Conservation (phyloP, 176 grass and related monocot genomes). For the Eleusine coracana region DNA sequence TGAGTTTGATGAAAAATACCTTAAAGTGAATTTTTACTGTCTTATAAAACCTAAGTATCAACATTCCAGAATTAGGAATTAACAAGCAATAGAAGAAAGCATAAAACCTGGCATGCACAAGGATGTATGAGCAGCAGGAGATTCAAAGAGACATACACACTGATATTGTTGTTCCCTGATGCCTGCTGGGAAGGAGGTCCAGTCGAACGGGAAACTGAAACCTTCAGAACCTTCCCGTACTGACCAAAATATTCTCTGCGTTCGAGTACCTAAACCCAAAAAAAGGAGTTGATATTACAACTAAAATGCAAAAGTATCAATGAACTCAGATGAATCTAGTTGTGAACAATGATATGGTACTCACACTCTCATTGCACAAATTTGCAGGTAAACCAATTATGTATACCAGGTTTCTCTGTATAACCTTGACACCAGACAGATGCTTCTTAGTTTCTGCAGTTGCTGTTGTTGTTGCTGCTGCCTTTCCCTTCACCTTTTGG, state of each 20-base stretch:
- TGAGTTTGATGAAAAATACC: constrained; percentile 26
- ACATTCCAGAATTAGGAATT: not conserved
- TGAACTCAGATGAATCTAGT: not conserved
- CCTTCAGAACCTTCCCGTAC: constrained; percentile 95
- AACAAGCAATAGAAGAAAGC: constrained; percentile 3
- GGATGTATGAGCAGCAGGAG: not conserved
- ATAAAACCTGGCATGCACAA: not conserved
- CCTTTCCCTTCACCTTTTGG: constrained; percentile 76
- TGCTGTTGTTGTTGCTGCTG: not conserved
- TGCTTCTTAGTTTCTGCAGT: constrained; percentile 84
- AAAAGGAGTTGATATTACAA: constrained; percentile 18
- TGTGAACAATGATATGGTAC: constrained; percentile 17
- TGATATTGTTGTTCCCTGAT: constrained; percentile 73
- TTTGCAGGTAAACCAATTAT: constrained; percentile 91
- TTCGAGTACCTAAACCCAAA: constrained; percentile 73
- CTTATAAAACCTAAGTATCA: not conserved
- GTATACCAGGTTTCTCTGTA: constrained; percentile 95
- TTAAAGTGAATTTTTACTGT: constrained; percentile 19
- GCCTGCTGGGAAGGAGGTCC: constrained; percentile 74
- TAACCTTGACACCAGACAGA: constrained; percentile 84
- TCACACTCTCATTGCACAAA: constrained; percentile 83
- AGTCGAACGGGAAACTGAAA: constrained; percentile 82
- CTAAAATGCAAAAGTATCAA: not conserved
- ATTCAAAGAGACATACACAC: constrained; percentile 68
- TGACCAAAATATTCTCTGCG: constrained; percentile 99